phyloP scores from a whole-genome alignment of 2,329 filamentous ascomycete species.

The Fusarium goolgardi region DNA sequence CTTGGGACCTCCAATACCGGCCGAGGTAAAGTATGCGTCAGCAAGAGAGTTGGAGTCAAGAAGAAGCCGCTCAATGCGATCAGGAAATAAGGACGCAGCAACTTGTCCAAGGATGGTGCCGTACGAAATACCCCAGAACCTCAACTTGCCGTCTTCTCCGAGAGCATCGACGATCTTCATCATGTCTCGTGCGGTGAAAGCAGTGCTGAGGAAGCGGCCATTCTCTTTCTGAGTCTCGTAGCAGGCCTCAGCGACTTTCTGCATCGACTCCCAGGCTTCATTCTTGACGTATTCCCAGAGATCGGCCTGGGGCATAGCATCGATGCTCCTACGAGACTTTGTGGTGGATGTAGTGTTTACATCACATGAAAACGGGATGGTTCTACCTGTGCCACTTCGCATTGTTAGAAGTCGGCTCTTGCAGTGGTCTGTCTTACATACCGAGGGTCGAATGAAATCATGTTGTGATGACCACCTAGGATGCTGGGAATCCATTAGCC shows the following conservation, averaged over 20 bases:
- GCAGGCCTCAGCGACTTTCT: slow-evolving; percentile 39
- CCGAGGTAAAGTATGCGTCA: slow-evolving; percentile 22
- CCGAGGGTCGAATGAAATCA: slow-evolving; percentile 41
- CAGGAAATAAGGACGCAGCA: slow-evolving; percentile 41
- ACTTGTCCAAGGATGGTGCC: slow-evolving; percentile 41
- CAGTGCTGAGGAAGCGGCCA: slow-evolving; percentile 49
- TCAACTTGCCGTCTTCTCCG: slow-evolving; percentile 50
- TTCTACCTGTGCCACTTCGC: slow-evolving; percentile 29
- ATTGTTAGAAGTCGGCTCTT: neutral
- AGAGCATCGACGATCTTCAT: slow-evolving; percentile 55
- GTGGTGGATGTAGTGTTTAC: neutral
- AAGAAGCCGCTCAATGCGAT: slow-evolving; percentile 40
- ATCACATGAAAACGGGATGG: slow-evolving; percentile 34
- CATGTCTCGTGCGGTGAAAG: slow-evolving; percentile 55
- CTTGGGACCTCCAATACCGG: slow-evolving; percentile 18
- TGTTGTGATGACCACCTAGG: slow-evolving; percentile 28
- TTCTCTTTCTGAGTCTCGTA: slow-evolving; percentile 39
- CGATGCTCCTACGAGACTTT: slow-evolving; percentile 12
- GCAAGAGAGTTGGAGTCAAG: slow-evolving; percentile 39
- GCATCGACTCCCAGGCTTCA: slow-evolving; percentile 5
- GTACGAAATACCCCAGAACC: slow-evolving; percentile 51
- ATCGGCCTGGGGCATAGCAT: slow-evolving; percentile 11
- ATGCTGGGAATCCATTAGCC: slow-evolving; percentile 13
- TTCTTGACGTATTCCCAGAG: slow-evolving; percentile 24
- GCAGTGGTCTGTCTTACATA: neutral